Evolutionary conservation across 2,329 filamentous ascomycete species (phyloP).

Genomic region (Colletotrichum somersetense): DNA sequence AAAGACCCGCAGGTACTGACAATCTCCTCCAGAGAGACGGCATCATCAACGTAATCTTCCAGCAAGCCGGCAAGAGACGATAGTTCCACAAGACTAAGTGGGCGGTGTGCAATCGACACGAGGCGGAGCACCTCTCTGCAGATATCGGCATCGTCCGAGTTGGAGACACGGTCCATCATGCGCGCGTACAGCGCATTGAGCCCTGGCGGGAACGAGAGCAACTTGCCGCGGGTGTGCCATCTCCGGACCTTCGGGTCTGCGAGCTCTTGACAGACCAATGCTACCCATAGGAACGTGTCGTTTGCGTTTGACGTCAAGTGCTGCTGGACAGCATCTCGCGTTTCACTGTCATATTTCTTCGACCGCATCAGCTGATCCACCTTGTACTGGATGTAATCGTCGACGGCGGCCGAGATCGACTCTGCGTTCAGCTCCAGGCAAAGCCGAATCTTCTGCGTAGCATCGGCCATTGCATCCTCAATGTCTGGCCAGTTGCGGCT

Average conservation of each 20-base stretch:
- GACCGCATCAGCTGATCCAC: conserved; percentile 45
- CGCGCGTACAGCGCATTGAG: conserved; percentile 53
- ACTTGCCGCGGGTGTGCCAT: conserved; percentile 19
- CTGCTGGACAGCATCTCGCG: conserved; percentile 19
- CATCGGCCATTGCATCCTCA: conserved; percentile 48
- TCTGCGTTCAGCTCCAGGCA: conserved; percentile 54
- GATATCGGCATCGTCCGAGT: conserved; percentile 46
- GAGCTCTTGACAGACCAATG: conserved; percentile 44
- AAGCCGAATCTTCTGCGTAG: conserved; percentile 45
- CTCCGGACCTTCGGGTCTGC: background rate
- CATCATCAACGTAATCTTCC: background rate
- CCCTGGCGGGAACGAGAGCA: conserved; percentile 49
- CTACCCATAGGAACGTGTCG: conserved; percentile 56
- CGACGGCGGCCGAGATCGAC: conserved; percentile 51
- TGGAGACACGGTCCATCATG: conserved; percentile 53
- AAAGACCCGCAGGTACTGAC: background rate
- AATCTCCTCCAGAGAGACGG: background rate
- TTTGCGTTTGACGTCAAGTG: conserved; percentile 50
- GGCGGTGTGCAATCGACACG: conserved; percentile 50
- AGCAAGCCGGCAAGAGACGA: conserved; percentile 41
- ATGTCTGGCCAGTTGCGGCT: conserved; percentile 58
- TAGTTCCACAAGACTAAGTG: conserved; percentile 51
- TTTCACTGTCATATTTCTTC: conserved; percentile 28
- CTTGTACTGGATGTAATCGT: conserved; percentile 51
- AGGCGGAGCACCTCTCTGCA: conserved; percentile 53